Evolutionary conservation across 2,329 filamentous ascomycete genomes (phyloP), one percentile per base, ranked within the genome.

Genomic region (Celoporthe dispersa): DNA sequence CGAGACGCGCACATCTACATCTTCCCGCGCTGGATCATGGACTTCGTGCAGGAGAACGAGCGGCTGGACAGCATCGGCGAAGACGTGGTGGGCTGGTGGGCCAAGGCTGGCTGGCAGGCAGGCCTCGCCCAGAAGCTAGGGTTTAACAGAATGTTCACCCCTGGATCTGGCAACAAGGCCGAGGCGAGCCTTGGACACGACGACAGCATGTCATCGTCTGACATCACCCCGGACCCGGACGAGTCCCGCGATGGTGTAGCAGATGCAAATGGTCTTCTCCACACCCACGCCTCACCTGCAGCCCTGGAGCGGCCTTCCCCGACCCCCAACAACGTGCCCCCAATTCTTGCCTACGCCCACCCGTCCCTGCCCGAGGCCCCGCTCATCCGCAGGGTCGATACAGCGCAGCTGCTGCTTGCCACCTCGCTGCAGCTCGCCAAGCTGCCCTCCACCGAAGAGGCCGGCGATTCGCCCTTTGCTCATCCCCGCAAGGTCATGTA

Each of bases 1-100:
- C 89, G 96, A 57, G 95, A 98, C 78, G 93, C 95, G 0, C 95
- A 98, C 78, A 91, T 98, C 70, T 99, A 99, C 80, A 89, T 99
- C 73, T 93, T 99, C 74, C 96, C 96, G 0, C 90, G 89, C 74
- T 98, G 96, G 95, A 87, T 97, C 11, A 88, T 97, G 76, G 91
- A 97, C 67, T 92, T 97, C 79, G 88, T 97, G 57, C 87, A 88
- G 70, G 84, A 87, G 72, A 97, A 98, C 76, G 91, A 94, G 39
- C 90, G 87, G 14, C 88, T 99, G 73, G 93, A 97, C 75, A 97
- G 91, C 68, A 90, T 99, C 63, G 92, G 92, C 41, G 95, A 98
- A 79, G 95, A 98, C 76, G 89, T 98, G 7, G 84, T 98, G 22
- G 94, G 94, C 8, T 97, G 93, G 92, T 97, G 94, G 94, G 93